Evolutionary conservation across 2,329 filamentous ascomycete species (phyloP).

Genomic region (Calonectria pseudoturangicola): DNA sequence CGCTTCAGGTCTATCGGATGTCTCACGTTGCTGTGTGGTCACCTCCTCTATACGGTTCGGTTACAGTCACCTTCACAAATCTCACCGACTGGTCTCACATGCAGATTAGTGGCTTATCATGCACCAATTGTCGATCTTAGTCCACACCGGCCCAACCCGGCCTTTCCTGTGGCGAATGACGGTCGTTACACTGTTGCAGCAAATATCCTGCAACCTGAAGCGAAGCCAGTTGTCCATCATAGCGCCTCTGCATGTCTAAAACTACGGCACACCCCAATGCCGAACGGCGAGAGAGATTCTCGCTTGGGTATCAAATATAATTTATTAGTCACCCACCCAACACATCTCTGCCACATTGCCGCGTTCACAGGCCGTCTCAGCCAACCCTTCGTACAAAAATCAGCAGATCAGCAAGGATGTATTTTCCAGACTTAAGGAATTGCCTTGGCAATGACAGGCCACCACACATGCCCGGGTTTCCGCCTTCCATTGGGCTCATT

Average conservation of each 20-base stretch:
- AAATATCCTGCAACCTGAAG: neutral
- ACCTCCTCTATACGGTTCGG: neutral
- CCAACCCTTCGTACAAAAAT: neutral
- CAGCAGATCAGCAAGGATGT: neutral
- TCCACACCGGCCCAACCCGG: neutral
- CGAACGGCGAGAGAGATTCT: neutral
- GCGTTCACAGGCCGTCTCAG: too few relatives aligned
- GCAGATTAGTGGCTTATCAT: neutral
- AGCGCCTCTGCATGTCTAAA: neutral
- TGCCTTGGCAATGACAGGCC: neutral
- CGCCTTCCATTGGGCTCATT: conserved; percentile 9
- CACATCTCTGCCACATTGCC: too few relatives aligned
- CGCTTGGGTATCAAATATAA: neutral
- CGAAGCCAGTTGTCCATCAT: neutral
- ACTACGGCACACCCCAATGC: neutral
- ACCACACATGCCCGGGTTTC: neutral
- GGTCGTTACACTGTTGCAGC: neutral
- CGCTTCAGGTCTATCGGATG: neutral
- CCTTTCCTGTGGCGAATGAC: neutral
- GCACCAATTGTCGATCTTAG: neutral
- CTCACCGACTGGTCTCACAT: conserved; percentile 1
- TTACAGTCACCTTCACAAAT: neutral
- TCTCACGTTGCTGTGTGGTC: neutral
- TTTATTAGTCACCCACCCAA: neutral
- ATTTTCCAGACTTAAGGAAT: neutral